Evolutionary conservation across 352 stramenopile species (phyloP).

Genomic region (Phytophthora macrochlamydospora): DNA sequence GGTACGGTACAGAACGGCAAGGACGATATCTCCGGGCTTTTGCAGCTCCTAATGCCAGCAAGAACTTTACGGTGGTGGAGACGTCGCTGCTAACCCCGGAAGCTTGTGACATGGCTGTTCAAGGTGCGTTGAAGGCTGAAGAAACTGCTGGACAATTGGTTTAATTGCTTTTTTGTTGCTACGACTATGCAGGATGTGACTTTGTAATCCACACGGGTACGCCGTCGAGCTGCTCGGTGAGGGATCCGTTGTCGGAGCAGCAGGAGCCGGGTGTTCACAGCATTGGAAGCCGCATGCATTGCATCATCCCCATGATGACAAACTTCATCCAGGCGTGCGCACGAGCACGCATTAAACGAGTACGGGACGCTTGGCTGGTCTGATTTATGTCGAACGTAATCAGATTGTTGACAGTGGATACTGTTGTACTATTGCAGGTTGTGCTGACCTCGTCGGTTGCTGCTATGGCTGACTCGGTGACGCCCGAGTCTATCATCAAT

Average conservation of each 20-base stretch:
- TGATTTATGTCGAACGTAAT: background rate
- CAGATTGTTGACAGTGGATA: background rate
- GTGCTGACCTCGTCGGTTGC: slow-evolving; percentile 87
- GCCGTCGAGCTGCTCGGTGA: slow-evolving; percentile 85
- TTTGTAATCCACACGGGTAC: slow-evolving; percentile 92
- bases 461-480: slow-evolving; percentile 84
- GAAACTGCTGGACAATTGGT: background rate
- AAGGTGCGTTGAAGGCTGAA: slow-evolving; percentile 37
- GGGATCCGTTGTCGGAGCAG: slow-evolving; percentile 84
- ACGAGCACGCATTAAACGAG: slow-evolving; percentile 77
- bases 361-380: slow-evolving; percentile 6
- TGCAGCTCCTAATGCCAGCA: slow-evolving; percentile 68
- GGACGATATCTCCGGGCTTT: slow-evolving; percentile 83
- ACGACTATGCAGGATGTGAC: slow-evolving; percentile 54
- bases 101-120: slow-evolving; percentile 87
- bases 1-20: slow-evolving; percentile 88
- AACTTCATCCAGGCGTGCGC: slow-evolving; percentile 91
- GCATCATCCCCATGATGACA: slow-evolving; percentile 92
- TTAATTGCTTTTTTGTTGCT: background rate
- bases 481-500: slow-evolving; percentile 80
- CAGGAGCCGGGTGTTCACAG: slow-evolving; percentile 87
- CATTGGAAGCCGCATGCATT: slow-evolving; percentile 91
- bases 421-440: slow-evolving; percentile 31
- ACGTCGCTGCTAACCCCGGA: slow-evolving; percentile 88
- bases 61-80: slow-evolving; percentile 88